Evolutionary conservation across 2,329 filamentous ascomycete species (phyloP), one percentile per base, ranked within the genome.

Genomic region (Fusarium clavum): DNA sequence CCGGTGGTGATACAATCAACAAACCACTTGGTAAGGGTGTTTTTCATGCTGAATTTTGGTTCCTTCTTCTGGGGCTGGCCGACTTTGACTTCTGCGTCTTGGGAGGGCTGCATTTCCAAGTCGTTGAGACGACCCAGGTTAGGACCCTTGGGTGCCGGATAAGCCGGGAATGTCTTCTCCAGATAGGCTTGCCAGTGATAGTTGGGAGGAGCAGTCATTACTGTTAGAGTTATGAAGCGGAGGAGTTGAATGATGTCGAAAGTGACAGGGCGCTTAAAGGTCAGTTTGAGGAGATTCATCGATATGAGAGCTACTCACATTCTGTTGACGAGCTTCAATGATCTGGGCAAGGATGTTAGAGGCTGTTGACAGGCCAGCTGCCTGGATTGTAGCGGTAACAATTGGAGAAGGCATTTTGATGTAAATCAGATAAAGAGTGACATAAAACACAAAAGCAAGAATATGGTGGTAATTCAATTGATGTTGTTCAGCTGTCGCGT

Each of bases 131-230:
- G 75, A 30, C 67, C 71, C 9, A 61, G 48, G 8, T 51, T 52
- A 24, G 55, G 64, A 7, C 4, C 29, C 56, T 32, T 48, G 12
- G 6, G 41, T 0, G 65, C n/a, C 13, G 72, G 77, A 67, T 83
- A 82, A 1, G 84, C 85, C 1, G 87, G 87, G 58, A 88, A 87
- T 12, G 76, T 81, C 24, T 80, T 79, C 76, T 89, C 87, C 30
- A 89, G 81, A 30, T 82, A 82, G 57, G 85, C 82, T 70, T 89
- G 86, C 87, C 87, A 90, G 58, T 86, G 77, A 71, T 86, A 88
- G 67, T 87, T 88, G 53, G 87, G 83, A 9, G 87, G 87, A 3
- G 86, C 83, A 7, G 84, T 84, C 44, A 89, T 77, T 58, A 89
- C 76, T 5, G 86, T 81, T 55, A 86, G 82, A 40, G 83, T 79